Percentiles rank a stretch among this genome's conserved stretches.
These are phyloP conservation scores for Jacaranda mimosifolia DNA, from an alignment of 257 asterid genomes.

Conservation along the genomic window DNA sequence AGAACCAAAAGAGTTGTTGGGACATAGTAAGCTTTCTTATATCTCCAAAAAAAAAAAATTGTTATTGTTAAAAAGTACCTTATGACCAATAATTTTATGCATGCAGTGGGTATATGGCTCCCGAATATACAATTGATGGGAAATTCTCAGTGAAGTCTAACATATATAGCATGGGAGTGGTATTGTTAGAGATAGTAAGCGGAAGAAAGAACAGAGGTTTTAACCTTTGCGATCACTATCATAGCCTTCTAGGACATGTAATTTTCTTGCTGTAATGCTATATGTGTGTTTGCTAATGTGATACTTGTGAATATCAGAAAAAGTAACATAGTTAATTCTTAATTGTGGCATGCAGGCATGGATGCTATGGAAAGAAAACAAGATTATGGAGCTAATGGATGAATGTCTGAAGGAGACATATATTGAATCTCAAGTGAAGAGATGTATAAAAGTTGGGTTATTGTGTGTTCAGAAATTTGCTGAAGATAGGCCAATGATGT, in stretches of 20 bases:
- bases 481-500: constrained; percentile 48
- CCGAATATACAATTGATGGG: constrained; percentile 58
- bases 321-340: constrained; percentile 17
- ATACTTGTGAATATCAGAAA: not conserved
- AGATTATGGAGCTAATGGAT: constrained; percentile 45
- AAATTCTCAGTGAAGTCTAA: constrained; percentile 57
- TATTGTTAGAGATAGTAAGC: constrained; percentile 54
- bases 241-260: constrained; percentile 56
- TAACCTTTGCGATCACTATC: constrained; percentile 30
- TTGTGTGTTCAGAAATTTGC: constrained; percentile 50
- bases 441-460: constrained; percentile 53
- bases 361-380: constrained; percentile 48
- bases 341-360: constrained; percentile 45
- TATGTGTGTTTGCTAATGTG: too few relatives aligned
- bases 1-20: constrained; percentile 42
- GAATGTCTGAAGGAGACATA: constrained; percentile 34
- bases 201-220: constrained; percentile 54
- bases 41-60: not conserved
- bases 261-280: not conserved
- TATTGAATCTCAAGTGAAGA: constrained; percentile 45
- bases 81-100: not conserved
- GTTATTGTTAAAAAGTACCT: not conserved
- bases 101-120: constrained; percentile 61
- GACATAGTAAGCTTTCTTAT: constrained; percentile 47
- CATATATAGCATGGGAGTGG: constrained; percentile 56